phyloP scores from a whole-genome alignment of 176 grass and related monocot genomes.

The Oryza coarctata region DNA sequence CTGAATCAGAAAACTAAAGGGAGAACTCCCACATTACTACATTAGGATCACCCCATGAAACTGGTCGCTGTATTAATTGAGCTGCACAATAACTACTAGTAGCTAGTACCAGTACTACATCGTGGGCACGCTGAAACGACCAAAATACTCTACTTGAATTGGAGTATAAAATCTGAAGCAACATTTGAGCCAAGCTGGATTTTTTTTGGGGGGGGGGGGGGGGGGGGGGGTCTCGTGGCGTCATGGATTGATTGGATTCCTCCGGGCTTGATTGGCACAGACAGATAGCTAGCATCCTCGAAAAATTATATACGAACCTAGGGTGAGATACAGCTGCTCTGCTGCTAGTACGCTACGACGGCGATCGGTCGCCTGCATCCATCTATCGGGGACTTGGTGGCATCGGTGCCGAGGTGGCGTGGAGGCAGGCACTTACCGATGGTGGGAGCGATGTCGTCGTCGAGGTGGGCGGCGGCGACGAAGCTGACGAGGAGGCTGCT shows the following conservation, averaged over 20 bases:
- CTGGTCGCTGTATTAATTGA: slow-evolving; percentile 2
- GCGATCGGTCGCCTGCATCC: neutral
- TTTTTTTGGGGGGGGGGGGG: too few relatives aligned
- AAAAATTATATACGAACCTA: neutral
- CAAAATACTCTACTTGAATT: neutral
- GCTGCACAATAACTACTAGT: neutral
- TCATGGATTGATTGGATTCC: slow-evolving; percentile 23
- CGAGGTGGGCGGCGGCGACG: slow-evolving; percentile 55
- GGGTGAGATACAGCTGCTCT: too few relatives aligned
- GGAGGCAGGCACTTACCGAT: slow-evolving; percentile 48
- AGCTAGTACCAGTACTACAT: too few relatives aligned
- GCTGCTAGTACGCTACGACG: neutral
- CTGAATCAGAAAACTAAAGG: neutral
- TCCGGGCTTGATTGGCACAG: neutral
- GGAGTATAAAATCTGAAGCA: neutral
- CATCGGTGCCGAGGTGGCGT: too few relatives aligned
- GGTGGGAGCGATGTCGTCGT: slow-evolving; percentile 67
- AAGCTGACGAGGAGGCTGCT: slow-evolving; percentile 95
- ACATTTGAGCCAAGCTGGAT: slow-evolving; percentile 18
- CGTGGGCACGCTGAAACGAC: neutral
- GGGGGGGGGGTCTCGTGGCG: neutral
- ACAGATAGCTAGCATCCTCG: neutral
- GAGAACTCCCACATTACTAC: neutral
- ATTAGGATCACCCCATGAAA: neutral
- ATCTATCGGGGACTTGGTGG: too few relatives aligned